Conservation (phyloP, 2,329 filamentous ascomycete genomes). For the Endothia cerciana region DNA sequence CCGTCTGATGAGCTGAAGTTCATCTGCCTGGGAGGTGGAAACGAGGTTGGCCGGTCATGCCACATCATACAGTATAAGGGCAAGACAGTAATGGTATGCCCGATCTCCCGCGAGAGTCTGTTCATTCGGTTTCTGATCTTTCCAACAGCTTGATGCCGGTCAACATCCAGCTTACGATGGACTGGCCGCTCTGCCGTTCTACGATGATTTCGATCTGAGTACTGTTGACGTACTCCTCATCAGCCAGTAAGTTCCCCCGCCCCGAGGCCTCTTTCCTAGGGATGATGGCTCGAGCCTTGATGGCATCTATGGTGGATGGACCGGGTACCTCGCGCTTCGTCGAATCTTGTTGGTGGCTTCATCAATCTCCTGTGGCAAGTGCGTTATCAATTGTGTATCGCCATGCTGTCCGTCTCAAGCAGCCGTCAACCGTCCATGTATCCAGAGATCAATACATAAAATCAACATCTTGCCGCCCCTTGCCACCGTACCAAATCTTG, state of each 20-base stretch:
- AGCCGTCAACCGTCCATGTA: conserved; percentile 28
- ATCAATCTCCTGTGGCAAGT: neutral
- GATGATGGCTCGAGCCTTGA: conserved; percentile 24
- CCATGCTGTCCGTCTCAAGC: conserved; percentile 7
- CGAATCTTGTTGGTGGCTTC: conserved; percentile 4
- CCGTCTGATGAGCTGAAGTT: conserved; percentile 95
- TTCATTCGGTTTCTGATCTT: conserved; percentile 11
- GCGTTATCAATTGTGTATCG: neutral
- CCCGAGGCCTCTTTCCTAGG: conserved; percentile 24
- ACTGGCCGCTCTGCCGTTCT: conserved; percentile 90
- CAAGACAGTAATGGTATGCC: conserved; percentile 93
- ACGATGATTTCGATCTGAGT: conserved; percentile 97
- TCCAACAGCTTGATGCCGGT: conserved; percentile 82
- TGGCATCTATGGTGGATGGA: conserved; percentile 23
- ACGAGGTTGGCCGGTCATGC: conserved; percentile 95
- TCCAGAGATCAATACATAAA: conserved; percentile 36
- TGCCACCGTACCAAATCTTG: conserved; percentile 28
- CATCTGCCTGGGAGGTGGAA: conserved; percentile 89
- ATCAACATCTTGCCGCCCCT: conserved; percentile 28
- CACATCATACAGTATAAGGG: conserved; percentile 99
- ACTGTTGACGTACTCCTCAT: conserved; percentile 96
- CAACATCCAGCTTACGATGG: conserved; percentile 97
- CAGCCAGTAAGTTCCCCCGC: conserved; percentile 84
- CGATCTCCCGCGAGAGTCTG: conserved; percentile 5
- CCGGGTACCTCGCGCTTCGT: conserved; percentile 27